A percentile compares a stretch with the other conserved stretches of the same genome.
phyloP scores from a whole-genome alignment of 2,329 filamentous ascomycete genomes.

The Colletotrichum endophyticum region DNA sequence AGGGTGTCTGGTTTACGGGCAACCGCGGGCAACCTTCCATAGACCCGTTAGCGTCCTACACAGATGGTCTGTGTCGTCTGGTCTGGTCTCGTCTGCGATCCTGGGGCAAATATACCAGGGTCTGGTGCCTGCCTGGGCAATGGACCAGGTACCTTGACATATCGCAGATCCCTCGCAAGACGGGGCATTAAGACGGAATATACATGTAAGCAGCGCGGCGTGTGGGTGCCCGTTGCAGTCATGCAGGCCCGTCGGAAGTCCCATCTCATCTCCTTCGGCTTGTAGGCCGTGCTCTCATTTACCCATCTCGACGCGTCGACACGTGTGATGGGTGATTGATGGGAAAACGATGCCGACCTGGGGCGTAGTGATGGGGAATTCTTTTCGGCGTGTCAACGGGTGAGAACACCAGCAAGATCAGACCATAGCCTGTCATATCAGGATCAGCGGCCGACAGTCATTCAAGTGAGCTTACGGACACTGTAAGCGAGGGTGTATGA shows the following conservation, averaged over 20 bases:
- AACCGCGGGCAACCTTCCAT: not conserved
- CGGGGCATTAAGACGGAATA: not conserved
- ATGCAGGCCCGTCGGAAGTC: not conserved
- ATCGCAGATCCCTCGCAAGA: not conserved
- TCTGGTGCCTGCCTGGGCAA: not conserved
- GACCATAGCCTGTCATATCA: not conserved
- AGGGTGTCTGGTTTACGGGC: not conserved
- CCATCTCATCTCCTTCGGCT: not conserved
- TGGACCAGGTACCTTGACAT: not conserved
- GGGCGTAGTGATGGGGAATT: not conserved
- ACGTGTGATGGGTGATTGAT: not conserved
- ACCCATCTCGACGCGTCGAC: not conserved
- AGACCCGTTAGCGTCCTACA: not conserved
- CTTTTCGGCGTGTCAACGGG: not conserved
- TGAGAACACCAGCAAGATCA: not conserved
- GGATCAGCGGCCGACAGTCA: not conserved
- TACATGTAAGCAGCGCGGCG: not conserved
- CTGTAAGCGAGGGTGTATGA: not conserved
- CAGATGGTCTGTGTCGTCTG: not conserved
- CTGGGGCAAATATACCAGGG: not conserved
- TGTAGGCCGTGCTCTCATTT: not conserved
- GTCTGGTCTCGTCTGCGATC: not conserved
- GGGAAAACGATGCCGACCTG: not conserved
- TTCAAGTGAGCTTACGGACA: not conserved
- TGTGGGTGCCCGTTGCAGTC: not conserved